Percentiles rank a stretch among this genome's conserved stretches.
Conservation (phyloP, 2,329 filamentous ascomycete species). For the Phialocephala subalpina region DNA sequence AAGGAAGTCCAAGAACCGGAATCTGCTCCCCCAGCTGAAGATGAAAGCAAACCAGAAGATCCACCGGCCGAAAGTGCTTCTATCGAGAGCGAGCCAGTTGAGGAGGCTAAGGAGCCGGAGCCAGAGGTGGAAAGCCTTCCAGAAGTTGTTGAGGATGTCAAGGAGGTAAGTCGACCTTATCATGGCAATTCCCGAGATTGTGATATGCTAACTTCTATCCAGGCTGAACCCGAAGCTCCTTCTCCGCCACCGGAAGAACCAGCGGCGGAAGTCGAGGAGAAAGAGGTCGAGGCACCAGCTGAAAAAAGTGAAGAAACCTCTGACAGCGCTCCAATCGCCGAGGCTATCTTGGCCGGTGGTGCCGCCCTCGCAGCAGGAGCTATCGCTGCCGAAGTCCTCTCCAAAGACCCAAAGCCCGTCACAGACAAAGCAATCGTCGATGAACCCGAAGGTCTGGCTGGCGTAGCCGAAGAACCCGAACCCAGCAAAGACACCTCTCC, state of each 20-base stretch:
- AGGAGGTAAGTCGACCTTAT: conserved; percentile 6
- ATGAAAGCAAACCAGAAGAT: neutral
- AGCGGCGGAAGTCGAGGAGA: neutral
- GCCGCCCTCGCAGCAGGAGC: conserved; percentile 25
- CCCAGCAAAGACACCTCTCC: conserved; percentile 12
- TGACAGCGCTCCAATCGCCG: conserved; percentile 17
- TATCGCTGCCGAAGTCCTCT: conserved; percentile 23
- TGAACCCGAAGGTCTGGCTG: conserved; percentile 36
- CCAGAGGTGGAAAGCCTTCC: conserved; percentile 14
- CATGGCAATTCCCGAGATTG: neutral
- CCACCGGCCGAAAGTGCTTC: neutral
- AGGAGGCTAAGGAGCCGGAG: conserved; percentile 13
- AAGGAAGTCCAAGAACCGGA: conserved; percentile 6
- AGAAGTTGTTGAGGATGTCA: conserved; percentile 20
- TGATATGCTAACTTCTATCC: neutral
- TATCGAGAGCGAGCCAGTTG: neutral
- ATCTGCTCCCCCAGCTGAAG: neutral
- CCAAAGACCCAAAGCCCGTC: conserved; percentile 23
- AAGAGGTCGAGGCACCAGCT: conserved; percentile 2
- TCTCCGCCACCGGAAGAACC: neutral
- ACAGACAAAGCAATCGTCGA: conserved; percentile 36
- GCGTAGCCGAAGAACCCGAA: conserved; percentile 27
- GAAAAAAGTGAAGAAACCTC: conserved; percentile 20
- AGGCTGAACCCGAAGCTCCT: conserved; percentile 1
- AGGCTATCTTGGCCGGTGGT: conserved; percentile 17